phyloP scores from a whole-genome alignment of 805 yeast genomes.

The Ogataea nakhonphanomensis region DNA sequence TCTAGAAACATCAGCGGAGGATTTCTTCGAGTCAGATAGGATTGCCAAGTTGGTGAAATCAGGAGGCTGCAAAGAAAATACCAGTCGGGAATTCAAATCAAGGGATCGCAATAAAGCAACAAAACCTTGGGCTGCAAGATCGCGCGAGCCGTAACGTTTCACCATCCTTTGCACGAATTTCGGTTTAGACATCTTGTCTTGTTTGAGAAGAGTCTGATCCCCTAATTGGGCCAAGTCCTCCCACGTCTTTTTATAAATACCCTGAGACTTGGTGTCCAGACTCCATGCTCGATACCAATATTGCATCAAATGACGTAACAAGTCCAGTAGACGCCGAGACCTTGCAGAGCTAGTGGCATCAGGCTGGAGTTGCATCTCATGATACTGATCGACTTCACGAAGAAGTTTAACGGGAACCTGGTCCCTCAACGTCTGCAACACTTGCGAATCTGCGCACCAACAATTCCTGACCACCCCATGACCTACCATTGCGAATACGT shows the following conservation, averaged over 20 bases:
- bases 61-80: constrained; percentile 86
- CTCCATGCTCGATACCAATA: constrained; percentile 45
- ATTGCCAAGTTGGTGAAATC: constrained; percentile 56
- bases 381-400: constrained; percentile 39
- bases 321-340: constrained; percentile 71
- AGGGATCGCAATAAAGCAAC: constrained; percentile 69
- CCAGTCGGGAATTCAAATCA: constrained; percentile 68
- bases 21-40: constrained; percentile 7
- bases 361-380: constrained; percentile 16
- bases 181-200: constrained; percentile 32
- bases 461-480: constrained; percentile 68
- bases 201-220: constrained; percentile 11
- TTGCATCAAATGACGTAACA: constrained; percentile 62
- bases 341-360: constrained; percentile 37
- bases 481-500: constrained; percentile 53
- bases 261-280: constrained; percentile 42
- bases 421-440: constrained; percentile 40
- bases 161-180: constrained; percentile 44
- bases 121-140: constrained; percentile 83
- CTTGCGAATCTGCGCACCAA: constrained; percentile 60
- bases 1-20: constrained; percentile 4
- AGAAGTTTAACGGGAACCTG: constrained; percentile 47
- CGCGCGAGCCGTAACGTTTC: constrained; percentile 64
- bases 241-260: constrained; percentile 47
- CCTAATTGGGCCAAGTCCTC: constrained; percentile 35